Evolutionary conservation across 2,329 filamentous ascomycete species (phyloP).

Genomic region (Clarireedia hainanense): DNA sequence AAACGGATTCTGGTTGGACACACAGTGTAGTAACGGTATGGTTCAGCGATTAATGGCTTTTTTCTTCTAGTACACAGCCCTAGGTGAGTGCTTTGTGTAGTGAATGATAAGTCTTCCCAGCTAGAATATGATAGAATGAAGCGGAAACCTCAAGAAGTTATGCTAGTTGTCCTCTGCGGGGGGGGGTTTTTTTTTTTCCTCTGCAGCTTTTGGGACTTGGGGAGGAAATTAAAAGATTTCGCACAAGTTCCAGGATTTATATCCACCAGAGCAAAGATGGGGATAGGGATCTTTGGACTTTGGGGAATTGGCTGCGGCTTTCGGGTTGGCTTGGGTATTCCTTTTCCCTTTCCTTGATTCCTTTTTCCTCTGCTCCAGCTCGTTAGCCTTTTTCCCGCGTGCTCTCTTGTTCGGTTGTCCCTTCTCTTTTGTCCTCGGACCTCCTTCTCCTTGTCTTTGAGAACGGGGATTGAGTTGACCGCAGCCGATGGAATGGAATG

Average conservation of each 20-base stretch:
- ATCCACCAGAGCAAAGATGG: too few species aligned
- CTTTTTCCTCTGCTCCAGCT: not conserved
- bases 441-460: not conserved
- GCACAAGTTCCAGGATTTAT: too few species aligned
- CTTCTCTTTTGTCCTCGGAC: too few species aligned
- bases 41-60: not conserved
- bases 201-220: too few species aligned
- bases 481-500: too few species aligned
- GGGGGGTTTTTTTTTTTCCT: not conserved
- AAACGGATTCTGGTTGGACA: constrained; percentile 8
- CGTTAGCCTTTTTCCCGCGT: not conserved
- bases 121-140: not conserved
- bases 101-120: not conserved
- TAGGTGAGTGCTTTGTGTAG: not conserved
- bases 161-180: not conserved
- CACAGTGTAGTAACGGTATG: not conserved
- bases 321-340: not conserved
- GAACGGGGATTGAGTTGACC: too few species aligned
- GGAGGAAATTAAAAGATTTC: too few species aligned
- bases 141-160: not conserved
- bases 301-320: too few species aligned
- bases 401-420: not conserved
- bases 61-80: not conserved
- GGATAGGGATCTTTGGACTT: too few species aligned
- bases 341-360: not conserved